Conservation (phyloP, 202 grass and related monocot species). For the Zizania palustris region DNA sequence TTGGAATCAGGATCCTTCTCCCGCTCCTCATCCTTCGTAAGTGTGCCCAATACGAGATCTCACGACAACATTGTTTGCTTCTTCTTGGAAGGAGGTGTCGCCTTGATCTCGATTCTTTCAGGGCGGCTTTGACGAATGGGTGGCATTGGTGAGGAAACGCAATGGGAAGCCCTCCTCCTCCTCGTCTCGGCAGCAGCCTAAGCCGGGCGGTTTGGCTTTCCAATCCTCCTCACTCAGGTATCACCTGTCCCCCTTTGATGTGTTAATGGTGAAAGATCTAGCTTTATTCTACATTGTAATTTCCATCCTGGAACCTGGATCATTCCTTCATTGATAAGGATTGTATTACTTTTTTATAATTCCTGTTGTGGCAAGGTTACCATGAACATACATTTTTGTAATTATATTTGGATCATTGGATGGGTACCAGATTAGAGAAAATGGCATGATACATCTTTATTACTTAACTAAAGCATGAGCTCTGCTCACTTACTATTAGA, state of each 20-base stretch:
- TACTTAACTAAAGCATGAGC: neutral
- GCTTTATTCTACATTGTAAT: conserved; percentile 2
- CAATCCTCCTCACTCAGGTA: conserved; percentile 38
- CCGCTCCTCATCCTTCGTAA: conserved; percentile 58
- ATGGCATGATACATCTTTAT: neutral
- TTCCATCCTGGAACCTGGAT: neutral
- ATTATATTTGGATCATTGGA: neutral
- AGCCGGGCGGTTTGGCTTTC: conserved; percentile 19
- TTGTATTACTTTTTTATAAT: neutral
- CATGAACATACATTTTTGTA: neutral
- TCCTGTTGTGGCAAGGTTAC: neutral
- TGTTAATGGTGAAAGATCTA: neutral
- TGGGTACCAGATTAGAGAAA: neutral
- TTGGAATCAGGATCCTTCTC: conserved; percentile 45
- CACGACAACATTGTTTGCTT: neutral
- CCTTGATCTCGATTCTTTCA: conserved; percentile 38
- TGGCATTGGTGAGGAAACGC: conserved; percentile 53
- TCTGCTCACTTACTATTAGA: neutral
- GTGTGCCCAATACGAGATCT: neutral
- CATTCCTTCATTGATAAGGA: neutral
- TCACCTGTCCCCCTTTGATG: neutral
- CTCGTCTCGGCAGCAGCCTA: conserved; percentile 20
- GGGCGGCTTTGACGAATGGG: conserved; percentile 69
- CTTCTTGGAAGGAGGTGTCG: conserved; percentile 8
- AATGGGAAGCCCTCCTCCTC: conserved; percentile 32